phyloP scores from a whole-genome alignment of 1,139 yeast genomes.

The Hanseniaspora sp. region DNA sequence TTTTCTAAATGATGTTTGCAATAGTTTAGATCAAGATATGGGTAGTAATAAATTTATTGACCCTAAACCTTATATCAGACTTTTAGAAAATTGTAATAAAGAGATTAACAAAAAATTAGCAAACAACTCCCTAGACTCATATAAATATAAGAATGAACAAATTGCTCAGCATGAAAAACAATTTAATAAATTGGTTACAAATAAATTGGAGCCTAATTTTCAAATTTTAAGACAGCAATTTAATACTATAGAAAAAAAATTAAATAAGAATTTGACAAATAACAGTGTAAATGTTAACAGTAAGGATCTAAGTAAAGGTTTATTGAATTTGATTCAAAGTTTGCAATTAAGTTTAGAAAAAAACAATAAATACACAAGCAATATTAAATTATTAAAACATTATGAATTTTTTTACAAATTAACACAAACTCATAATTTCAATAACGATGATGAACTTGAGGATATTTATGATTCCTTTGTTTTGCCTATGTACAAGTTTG shows the following conservation, averaged over 20 bases:
- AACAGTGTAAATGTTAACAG: background rate
- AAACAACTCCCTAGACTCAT: slow-evolving; percentile 32
- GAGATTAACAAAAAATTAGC: slow-evolving; percentile 47
- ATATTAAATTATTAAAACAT: slow-evolving; percentile 6
- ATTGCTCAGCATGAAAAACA: slow-evolving; percentile 1
- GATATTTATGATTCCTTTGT: slow-evolving; percentile 2
- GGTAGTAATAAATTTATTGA: slow-evolving; percentile 32
- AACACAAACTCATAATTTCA: background rate
- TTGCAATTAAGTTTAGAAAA: slow-evolving; percentile 7
- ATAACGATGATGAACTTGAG: background rate
- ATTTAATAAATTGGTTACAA: background rate
- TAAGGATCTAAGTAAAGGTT: background rate
- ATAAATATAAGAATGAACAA: slow-evolving; percentile 32
- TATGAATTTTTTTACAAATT: background rate
- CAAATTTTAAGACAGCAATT: background rate
- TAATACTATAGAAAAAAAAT: background rate
- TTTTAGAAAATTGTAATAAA: slow-evolving; percentile 75
- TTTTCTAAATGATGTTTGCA: slow-evolving; percentile 72
- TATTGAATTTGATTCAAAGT: slow-evolving; percentile 2
- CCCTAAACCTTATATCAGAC: slow-evolving; percentile 89
- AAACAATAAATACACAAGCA: slow-evolving; percentile 4
- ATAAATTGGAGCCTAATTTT: slow-evolving; percentile 2
- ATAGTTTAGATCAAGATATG: slow-evolving; percentile 40
- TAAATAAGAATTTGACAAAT: slow-evolving; percentile 5
- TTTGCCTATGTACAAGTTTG: slow-evolving; percentile 1